Evolutionary conservation across 805 yeast genomes (phyloP).

Genomic region (Phaffomyces thermotolerans): DNA sequence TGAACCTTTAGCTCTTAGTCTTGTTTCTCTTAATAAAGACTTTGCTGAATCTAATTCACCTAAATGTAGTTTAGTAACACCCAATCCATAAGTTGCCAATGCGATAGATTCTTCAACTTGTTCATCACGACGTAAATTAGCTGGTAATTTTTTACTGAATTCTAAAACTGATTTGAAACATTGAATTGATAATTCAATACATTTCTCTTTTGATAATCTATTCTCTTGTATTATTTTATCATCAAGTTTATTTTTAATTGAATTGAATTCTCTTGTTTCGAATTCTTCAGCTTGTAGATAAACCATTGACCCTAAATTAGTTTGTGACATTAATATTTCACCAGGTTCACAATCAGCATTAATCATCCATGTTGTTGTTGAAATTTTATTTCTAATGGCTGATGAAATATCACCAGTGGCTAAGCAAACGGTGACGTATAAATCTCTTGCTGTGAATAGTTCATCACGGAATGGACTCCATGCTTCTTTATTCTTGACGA

Average conservation of each 20-base stretch:
- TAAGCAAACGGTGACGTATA: conserved; percentile 64
- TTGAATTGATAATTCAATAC: conserved; percentile 28
- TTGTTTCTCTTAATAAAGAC: conserved; percentile 56
- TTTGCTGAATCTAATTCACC: conserved; percentile 52
- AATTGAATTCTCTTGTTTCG: conserved; percentile 40
- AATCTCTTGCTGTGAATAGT: conserved; percentile 68
- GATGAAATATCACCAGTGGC: conserved; percentile 58
- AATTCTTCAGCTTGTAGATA: conserved; percentile 61
- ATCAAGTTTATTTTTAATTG: conserved; percentile 22
- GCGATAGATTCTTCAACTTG: conserved; percentile 62
- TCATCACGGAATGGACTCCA: conserved; percentile 77
- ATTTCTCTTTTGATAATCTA: conserved; percentile 21
- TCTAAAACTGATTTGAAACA: conserved; percentile 39
- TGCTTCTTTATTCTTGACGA: conserved; percentile 35
- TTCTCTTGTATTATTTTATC: conserved; percentile 19
- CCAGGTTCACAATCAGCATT: conserved; percentile 60
- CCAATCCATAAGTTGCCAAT: conserved; percentile 77
- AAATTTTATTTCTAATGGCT: conserved; percentile 54
- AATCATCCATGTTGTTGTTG: conserved; percentile 68
- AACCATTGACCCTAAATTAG: conserved; percentile 62
- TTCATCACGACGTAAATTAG: conserved; percentile 28
- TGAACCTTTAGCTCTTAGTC: conserved; percentile 60
- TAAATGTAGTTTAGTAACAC: conserved; percentile 64
- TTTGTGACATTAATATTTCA: conserved; percentile 56
- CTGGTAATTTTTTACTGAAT: conserved; percentile 34